Evolutionary conservation across 805 yeast species (phyloP), one percentile per base, ranked within the genome.

Genomic region (Priceomyces haplophilus): DNA sequence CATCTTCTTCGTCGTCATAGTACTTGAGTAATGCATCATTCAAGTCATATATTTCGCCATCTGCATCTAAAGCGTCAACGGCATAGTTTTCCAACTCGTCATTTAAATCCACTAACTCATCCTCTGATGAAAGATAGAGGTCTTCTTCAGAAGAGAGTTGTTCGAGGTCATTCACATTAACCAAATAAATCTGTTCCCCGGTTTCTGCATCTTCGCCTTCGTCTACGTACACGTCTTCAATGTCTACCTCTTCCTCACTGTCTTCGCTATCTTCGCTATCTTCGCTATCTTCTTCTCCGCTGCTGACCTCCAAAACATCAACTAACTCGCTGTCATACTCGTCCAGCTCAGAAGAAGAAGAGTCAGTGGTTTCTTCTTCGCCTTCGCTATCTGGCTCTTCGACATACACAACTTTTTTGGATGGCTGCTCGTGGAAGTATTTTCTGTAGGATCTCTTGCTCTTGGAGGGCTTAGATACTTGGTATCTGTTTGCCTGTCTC

Each of bases 361-460:
- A 50, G 19, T 40, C 48, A 38, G 47, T 49, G 11, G 46, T 53
- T 27, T 48, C 56, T 18, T 45, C 46, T 37, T 61, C 69, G 13
- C 57, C 56, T 29, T 65, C 71, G 39, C 67, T 61, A 36, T 61
- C 66, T 23, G 76, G 75, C 51, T 70, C 76, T 57, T 70, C 76
- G 25, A 70, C 69, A 44, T 55, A 69, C n/a, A 66, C 73, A 33
- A 52, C 55, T 25, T 58, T 53, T 12, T 59, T 56, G 7, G 64
- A 51, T 8, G 69, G 72, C 48, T 66, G 70, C 33, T 56, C 54
- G 42, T 65, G 62, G 46, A 54, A 61, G 49, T 66, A 62, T 23
- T 55, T 59, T 49, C 69, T 56, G 52, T 65, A 66, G 31, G 53
- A 54, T 41, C 53, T 53, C 36, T 49, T 44, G 21, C 41, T 37